Base-by-base conservation (phyloP, 2,329 filamentous ascomycete species). In the Didymella arachidicola region DNA sequence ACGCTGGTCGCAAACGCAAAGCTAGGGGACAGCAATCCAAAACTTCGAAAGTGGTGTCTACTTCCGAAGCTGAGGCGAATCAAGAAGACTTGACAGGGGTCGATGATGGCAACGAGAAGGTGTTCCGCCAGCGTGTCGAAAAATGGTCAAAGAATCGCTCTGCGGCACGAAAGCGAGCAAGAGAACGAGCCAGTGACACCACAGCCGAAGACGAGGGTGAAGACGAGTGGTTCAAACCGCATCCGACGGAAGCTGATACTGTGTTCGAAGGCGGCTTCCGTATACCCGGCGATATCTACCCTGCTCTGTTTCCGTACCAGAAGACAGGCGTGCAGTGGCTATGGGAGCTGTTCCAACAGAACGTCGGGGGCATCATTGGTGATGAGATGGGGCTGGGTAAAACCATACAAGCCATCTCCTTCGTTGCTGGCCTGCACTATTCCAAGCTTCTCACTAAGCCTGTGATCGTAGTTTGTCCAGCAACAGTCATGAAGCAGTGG, bases 301-400 rank as follows among this genome's bases (percentile, higher is more conserved):
- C 93, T 0, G 92, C 92, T 2, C 81, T 99, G 0, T 99, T 98
- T 69, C 92, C 96, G 63, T 99, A 99, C 67, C 95, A 99, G 71
- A 97, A 97, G 77, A 97, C 93, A 0, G 93, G 94, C 3, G 93
- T 99, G 3, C 91, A 97, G 72, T 99, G 95, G 95, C 84, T 99
- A 7, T 93, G 92, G 75, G 94, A 99, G 75, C 81, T 99, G 2
- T 94, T 96, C 73, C 87, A 88, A 55, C 93, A 97, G 73, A 86
- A 90, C 60, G 93, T 97, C 5, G 95, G 95, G 25, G 95, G 95
- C 2, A 98, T 99, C 53, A 86, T 99, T 38, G 95, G 94, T 6
- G 95, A 99, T 72, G 95, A 99, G 77, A 99, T 99, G 95, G 95
- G 96, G 0, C 80, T 99, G n/a, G 95, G 95, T 4, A 99, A 99